Evolutionary conservation across 1,284 basidiomycete species (phyloP).

Genomic region (Veloboletus limbatus): DNA sequence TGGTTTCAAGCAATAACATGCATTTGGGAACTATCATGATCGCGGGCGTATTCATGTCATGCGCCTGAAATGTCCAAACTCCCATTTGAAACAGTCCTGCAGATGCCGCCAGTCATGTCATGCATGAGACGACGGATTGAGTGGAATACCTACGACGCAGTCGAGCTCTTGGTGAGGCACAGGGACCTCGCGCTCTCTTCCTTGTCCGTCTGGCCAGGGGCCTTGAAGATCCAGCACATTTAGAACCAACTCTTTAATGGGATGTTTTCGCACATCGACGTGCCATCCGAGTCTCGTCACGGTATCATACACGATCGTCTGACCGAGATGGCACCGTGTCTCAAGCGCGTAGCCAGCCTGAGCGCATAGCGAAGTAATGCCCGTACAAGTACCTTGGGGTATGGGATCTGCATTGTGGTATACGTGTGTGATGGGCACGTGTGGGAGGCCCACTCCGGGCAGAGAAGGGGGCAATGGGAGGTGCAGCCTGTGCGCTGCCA

Average conservation of each 20-base stretch:
- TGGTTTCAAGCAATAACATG: constrained; percentile 11
- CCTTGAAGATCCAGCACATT: constrained; percentile 69
- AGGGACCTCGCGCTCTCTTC: constrained; percentile 46
- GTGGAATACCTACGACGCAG: constrained; percentile 50
- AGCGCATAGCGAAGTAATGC: constrained; percentile 60
- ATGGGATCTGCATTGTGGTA: constrained; percentile 84
- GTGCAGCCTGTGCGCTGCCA: constrained; percentile 85
- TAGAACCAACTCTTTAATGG: constrained; percentile 76
- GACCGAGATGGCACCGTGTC: constrained; percentile 69
- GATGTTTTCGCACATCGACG: constrained; percentile 79
- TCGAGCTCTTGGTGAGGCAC: constrained; percentile 49
- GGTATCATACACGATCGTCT: constrained; percentile 79
- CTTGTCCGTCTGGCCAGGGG: constrained; percentile 36
- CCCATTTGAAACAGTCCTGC: constrained; percentile 74
- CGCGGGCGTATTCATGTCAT: constrained; percentile 1
- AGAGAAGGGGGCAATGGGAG: constrained; percentile 64
- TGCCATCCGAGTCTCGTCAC: constrained; percentile 83
- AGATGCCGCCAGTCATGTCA: constrained; percentile 5
- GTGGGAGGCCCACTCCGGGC: constrained; percentile 17
- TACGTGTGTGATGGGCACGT: constrained; percentile 64
- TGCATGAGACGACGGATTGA: not conserved
- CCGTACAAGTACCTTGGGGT: constrained; percentile 74
- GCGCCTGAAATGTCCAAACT: constrained; percentile 57
- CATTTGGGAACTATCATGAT: constrained; percentile 1
- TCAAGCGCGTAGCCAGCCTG: constrained; percentile 72